Evolutionary conservation across 768 basidiomycete species (phyloP), one percentile per base, ranked within the genome.

Genomic region (Chalciporus sphaerocephalus): DNA sequence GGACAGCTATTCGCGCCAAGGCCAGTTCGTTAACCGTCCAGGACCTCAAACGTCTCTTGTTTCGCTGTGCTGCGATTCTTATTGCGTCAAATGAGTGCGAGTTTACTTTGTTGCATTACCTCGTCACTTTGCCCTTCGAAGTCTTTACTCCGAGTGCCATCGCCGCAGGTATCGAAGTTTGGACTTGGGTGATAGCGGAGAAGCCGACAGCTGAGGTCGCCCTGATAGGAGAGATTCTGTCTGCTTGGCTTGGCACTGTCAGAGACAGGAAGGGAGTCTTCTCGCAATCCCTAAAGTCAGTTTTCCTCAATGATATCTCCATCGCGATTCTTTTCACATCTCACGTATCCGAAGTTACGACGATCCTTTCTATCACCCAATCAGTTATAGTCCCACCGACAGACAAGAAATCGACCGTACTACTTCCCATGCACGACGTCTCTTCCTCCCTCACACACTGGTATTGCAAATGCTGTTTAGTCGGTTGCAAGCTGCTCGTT

Each of bases 111-210:
- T 69, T 98, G 9, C 87, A 90, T 65, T 85, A 92, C 62, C 71
- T 98, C 20, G 93, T 98, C 7, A 74, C 77, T 25, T 65, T 98
- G 15, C 96, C 96, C 0, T 89, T 98, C 56, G 85, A 88, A 45
- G 84, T 89, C 3, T 91, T 91, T 51, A 93, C 88, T 1, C 91
- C 93, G 1, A 72, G 88, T 4, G 82, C 92, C 1, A 80, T 97
- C 46, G 78, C 89, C 13, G 80, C 89, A 2, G 94, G 91, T 0
- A 84, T 93, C 34, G 93, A 98, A 59, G 85, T 87, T 9, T 98
- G 96, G 96, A 92, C 87, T 3, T 97, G 94, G 94, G 76, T 96
- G 0, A 86, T 96, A 42, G 81, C 88, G 12, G 88, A 95, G 61
- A 81, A 89, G 47, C 83, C 89, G 0, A 77, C 78, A 38, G 72